Percentiles rank a stretch among this genome's conserved stretches.
Conservation (phyloP, 2,329 filamentous ascomycete species). For the Pestalotiopsis sp. region DNA sequence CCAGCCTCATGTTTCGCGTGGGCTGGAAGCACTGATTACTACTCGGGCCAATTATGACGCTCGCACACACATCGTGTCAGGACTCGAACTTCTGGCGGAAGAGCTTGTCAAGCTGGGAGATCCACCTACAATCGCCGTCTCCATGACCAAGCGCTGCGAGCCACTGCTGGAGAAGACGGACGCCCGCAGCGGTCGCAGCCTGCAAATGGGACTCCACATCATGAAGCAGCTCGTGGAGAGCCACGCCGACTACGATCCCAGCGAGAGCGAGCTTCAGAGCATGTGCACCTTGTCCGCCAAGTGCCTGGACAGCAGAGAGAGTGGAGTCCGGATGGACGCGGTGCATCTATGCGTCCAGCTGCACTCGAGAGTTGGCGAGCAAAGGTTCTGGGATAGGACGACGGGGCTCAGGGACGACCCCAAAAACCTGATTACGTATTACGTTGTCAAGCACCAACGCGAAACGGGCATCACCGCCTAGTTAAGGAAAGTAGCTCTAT, state of each 20-base stretch:
- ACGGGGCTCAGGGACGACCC: conserved; percentile 69
- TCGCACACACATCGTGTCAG: conserved; percentile 71
- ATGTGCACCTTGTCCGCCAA: conserved; percentile 55
- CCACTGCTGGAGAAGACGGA: conserved; percentile 42
- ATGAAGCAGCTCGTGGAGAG: conserved; percentile 60
- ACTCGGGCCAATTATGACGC: conserved; percentile 69
- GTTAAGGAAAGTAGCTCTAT: conserved; percentile 13
- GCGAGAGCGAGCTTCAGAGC: conserved; percentile 52
- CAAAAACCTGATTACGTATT: conserved; percentile 79
- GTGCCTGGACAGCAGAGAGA: conserved; percentile 63
- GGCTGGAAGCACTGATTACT: conserved; percentile 67
- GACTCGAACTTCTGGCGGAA: conserved; percentile 72
- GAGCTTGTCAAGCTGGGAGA: conserved; percentile 71
- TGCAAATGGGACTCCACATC: conserved; percentile 67
- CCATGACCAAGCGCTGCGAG: conserved; percentile 53
- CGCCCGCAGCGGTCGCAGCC: conserved; percentile 49
- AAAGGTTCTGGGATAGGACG: conserved; percentile 69
- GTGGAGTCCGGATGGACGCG: conserved; percentile 72
- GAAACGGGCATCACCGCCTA: conserved; percentile 37
- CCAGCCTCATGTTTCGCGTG: conserved; percentile 67
- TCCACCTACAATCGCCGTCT: conserved; percentile 59
- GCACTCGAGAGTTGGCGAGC: conserved; percentile 64
- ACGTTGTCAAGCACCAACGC: conserved; percentile 72
- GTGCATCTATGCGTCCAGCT: conserved; percentile 77
- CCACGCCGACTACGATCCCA: conserved; percentile 49